Percentiles rank a stretch among this genome's conserved stretches.
These are phyloP conservation scores for Lachancea thermotolerans DNA, from an alignment of 805 yeast species.

Conservation along the genomic window DNA sequence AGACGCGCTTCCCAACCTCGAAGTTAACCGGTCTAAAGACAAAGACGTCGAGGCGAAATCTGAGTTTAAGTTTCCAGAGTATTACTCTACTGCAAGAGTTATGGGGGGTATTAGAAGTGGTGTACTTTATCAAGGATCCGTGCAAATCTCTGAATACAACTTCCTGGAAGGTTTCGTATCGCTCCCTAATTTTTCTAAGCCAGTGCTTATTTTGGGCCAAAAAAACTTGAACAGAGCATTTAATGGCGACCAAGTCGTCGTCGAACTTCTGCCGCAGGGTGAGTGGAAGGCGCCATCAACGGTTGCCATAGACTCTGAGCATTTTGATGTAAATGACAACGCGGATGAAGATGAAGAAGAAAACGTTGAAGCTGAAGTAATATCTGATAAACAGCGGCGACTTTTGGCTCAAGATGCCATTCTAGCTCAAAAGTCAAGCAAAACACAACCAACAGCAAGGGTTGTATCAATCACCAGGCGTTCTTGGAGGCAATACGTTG, in stretches of 20 bases:
- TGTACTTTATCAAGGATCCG: constrained; percentile 76
- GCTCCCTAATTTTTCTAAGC: constrained; percentile 67
- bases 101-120: constrained; percentile 90
- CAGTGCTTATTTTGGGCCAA: constrained; percentile 74
- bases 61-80: constrained; percentile 65
- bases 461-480: constrained; percentile 84
- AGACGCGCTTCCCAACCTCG: constrained; percentile 66
- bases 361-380: constrained; percentile 39
- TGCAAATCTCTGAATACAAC: constrained; percentile 78
- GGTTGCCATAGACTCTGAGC: constrained; percentile 69
- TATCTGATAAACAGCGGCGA: constrained; percentile 41
- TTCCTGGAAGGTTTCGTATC: constrained; percentile 80
- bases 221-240: constrained; percentile 84
- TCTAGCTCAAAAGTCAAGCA: constrained; percentile 44
- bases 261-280: constrained; percentile 76
- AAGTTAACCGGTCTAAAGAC: constrained; percentile 25
- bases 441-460: constrained; percentile 84
- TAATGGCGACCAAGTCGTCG: constrained; percentile 86
- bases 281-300: constrained; percentile 86
- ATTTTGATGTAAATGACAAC: constrained; percentile 51
- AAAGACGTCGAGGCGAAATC: constrained; percentile 23
- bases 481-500: constrained; percentile 95
- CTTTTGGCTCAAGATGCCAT: constrained; percentile 73
- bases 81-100: constrained; percentile 71
- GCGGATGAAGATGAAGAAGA: constrained; percentile 48